Evolutionary conservation across 345 rosid species (phyloP).

Genomic region (Hevea brasiliensis): DNA sequence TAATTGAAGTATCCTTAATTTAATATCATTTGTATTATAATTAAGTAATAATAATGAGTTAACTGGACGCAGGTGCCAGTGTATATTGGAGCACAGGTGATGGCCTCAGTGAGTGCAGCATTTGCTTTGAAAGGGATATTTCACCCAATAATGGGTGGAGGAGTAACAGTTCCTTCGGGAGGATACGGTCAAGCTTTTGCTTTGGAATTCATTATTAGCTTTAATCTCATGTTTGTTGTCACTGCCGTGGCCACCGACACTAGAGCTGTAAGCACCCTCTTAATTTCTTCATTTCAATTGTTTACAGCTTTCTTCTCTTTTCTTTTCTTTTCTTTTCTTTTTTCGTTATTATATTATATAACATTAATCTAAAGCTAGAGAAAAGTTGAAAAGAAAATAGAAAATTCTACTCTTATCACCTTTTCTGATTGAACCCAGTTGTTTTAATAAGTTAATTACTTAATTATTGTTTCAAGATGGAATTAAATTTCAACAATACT

Average conservation of each 20-base stretch:
- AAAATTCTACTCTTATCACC: too few species aligned
- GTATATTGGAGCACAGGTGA: slow-evolving; percentile 67
- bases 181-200: slow-evolving; percentile 67
- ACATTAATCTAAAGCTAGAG: too few species aligned
- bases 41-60: too few species aligned
- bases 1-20: too few species aligned
- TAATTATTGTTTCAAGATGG: too few species aligned
- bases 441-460: too few species aligned
- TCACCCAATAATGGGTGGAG: slow-evolving; percentile 72
- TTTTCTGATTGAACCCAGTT: too few species aligned
- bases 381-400: too few species aligned
- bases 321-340: neutral
- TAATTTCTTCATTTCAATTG: neutral
- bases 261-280: slow-evolving; percentile 59
- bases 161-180: slow-evolving; percentile 73
- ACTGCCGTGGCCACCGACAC: slow-evolving; percentile 96
- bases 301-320: too few species aligned
- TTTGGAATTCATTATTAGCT: slow-evolving; percentile 78
- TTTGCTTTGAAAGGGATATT: slow-evolving; percentile 65
- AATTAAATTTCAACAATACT: too few species aligned
- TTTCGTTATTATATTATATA: too few species aligned
- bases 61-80: slow-evolving; percentile 74
- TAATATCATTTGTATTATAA: too few species aligned
- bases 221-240: slow-evolving; percentile 91
- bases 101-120: slow-evolving; percentile 72